Conservation (phyloP, 2,329 filamentous ascomycete species). For the Akanthomyces uredinophilus region DNA sequence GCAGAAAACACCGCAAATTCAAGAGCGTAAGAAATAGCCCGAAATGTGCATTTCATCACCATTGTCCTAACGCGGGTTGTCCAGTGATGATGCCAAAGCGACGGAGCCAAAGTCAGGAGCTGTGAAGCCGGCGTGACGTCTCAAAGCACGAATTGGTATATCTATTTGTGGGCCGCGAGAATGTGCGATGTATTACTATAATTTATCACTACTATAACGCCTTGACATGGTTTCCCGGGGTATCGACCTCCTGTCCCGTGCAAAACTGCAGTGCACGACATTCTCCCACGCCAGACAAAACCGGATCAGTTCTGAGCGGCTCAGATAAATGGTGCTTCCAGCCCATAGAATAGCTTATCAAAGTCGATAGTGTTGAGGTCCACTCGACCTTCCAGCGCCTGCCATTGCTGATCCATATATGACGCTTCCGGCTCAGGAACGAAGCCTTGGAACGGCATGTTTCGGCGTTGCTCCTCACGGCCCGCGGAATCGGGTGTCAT, state of each 20-base stretch:
- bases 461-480: slow-evolving; percentile 15
- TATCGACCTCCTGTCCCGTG: neutral
- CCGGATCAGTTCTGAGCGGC: no score
- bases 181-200: neutral
- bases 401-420: slow-evolving; percentile 24
- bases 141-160: no score
- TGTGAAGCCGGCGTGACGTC: neutral
- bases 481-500: slow-evolving; percentile 27
- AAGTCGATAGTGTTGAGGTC: slow-evolving; percentile 32
- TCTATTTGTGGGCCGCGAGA: no score
- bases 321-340: slow-evolving; percentile 30
- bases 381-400: slow-evolving; percentile 25
- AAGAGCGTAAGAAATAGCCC: neutral
- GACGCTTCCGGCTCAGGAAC: slow-evolving; percentile 16
- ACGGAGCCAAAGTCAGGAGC: neutral
- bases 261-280: neutral
- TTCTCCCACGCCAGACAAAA: neutral
- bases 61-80: neutral
- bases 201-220: neutral
- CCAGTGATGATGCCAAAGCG: neutral
- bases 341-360: slow-evolving; percentile 30
- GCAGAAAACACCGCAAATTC: neutral
- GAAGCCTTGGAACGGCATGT: slow-evolving; percentile 12
- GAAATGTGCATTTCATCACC: neutral
- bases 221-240: neutral